Evolutionary conservation across 805 yeast genomes (phyloP).

Genomic region (Wickerhamomyces canadensis): DNA sequence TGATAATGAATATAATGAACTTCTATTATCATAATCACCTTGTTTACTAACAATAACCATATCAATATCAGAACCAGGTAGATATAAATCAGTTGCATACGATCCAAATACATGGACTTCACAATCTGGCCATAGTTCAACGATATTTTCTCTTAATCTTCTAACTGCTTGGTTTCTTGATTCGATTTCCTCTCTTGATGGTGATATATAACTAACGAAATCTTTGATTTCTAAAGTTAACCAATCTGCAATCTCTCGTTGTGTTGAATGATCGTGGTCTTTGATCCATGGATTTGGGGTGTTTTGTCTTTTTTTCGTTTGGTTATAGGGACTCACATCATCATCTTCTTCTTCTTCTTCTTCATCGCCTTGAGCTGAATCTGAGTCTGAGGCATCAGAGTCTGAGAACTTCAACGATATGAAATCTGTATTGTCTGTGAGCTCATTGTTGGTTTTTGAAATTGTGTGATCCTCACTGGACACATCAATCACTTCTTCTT

Average conservation of each 20-base stretch:
- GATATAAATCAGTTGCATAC: constrained; percentile 83
- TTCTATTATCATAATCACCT: constrained; percentile 54
- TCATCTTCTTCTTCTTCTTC: constrained; percentile 9
- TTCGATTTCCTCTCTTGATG: constrained; percentile 66
- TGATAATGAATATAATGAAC: constrained; percentile 67
- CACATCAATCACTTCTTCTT: too few species aligned
- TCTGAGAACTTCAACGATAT: constrained; percentile 34
- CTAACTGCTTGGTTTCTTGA: constrained; percentile 62
- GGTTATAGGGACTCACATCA: too few species aligned
- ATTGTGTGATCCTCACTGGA: too few species aligned
- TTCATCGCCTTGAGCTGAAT: too few species aligned
- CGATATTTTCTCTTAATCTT: constrained; percentile 47
- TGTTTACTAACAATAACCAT: constrained; percentile 71
- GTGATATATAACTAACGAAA: constrained; percentile 81
- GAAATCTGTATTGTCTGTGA: constrained; percentile 36
- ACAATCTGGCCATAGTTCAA: constrained; percentile 68
- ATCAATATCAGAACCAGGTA: constrained; percentile 95
- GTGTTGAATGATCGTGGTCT: constrained; percentile 70
- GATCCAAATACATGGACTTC: constrained; percentile 89
- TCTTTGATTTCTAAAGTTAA: constrained; percentile 79
- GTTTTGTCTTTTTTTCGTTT: constrained; percentile 10
- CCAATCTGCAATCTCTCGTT: constrained; percentile 80
- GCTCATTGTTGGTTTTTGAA: constrained; percentile 21
- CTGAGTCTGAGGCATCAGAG: constrained; percentile 23
- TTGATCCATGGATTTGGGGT: constrained; percentile 64